Evolutionary conservation across 352 stramenopile species (phyloP), one percentile per base, ranked within the genome.

Genomic region (Phytophthora syringae): DNA sequence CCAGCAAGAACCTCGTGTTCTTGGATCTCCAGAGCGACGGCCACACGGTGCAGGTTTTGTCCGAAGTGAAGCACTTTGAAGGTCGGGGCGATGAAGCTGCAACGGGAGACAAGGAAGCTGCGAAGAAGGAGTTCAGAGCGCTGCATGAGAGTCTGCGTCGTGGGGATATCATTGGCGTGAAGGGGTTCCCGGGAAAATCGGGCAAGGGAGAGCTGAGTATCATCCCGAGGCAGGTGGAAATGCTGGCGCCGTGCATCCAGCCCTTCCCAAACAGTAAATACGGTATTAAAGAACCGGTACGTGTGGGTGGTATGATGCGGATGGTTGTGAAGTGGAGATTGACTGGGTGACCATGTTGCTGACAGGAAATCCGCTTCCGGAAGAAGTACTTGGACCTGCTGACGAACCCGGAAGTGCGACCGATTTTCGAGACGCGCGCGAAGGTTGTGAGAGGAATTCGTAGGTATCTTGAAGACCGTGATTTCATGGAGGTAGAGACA

Each of bases 351-450:
- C 16, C 34, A 7, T 36, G 80, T 96, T 40, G 84, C 83, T 69
- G 86, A 96, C 69, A 98, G 86, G 97, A 99, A 75, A 98, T 98
- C 24, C 91, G 97, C 22, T 99, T 99, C 69, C 90, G 97, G 30
- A 96, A 99, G 84, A 94, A 98, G 52, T 99, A 99, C 70, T 84
- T 99, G 25, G 98, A 99, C 79, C 70, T 99, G 25, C 97, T 99
- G 58, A 95, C 98, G 30, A 99, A 99, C 64, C 78, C 88, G 7
- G 87, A 93, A 13, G 91, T 98, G 40, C 86, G 94, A 11, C 74
- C 94, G 18, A 93, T 98, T 45, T 99, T 99, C 57, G 74, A 93
- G 55, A 98, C 89, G 18, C 89, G 97, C 25, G 84, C 96, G 15
- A 93, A 97, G 66, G 86, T 93, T 5, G 73, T 94, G 47, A 52